phyloP scores from a whole-genome alignment of 768 basidiomycete species.

The Trametes elegans region DNA sequence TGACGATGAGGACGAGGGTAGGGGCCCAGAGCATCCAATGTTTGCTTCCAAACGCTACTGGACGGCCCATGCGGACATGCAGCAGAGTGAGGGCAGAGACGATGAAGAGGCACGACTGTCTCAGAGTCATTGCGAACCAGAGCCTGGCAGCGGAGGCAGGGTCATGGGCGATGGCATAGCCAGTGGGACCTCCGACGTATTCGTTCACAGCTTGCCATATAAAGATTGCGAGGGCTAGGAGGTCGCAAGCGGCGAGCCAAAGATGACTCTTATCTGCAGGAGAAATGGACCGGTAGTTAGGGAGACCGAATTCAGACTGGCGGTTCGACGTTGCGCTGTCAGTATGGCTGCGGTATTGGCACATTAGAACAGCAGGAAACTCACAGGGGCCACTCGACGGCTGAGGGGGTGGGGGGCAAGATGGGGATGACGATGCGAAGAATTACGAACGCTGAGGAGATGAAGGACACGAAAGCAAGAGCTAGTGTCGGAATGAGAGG shows the following conservation, averaged over 20 bases:
- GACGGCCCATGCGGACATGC: constrained; percentile 67
- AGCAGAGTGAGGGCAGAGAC: constrained; percentile 60
- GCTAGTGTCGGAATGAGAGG: constrained; percentile 65
- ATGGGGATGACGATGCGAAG: constrained; percentile 75
- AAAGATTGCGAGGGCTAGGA: constrained; percentile 60
- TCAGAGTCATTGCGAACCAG: constrained; percentile 67
- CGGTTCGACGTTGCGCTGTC: constrained; percentile 13
- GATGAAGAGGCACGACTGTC: constrained; percentile 67
- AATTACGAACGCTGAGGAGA: constrained; percentile 71
- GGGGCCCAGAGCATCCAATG: constrained; percentile 79
- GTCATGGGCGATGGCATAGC: constrained; percentile 44
- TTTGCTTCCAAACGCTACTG: constrained; percentile 64
- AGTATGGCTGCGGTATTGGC: constrained; percentile 17
- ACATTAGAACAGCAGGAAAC: constrained; percentile 28
- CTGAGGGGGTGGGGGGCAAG: constrained; percentile 72
- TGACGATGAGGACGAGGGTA: constrained; percentile 48
- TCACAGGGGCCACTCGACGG: constrained; percentile 69
- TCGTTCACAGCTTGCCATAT: constrained; percentile 65
- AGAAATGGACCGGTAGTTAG: constrained; percentile 64
- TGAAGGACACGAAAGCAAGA: constrained; percentile 69
- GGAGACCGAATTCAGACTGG: constrained; percentile 75
- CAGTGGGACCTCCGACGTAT: constrained; percentile 44
- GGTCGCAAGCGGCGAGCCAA: constrained; percentile 69
- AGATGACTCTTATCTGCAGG: constrained; percentile 68
- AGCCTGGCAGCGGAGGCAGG: constrained; percentile 55